phyloP scores from a whole-genome alignment of 768 basidiomycete species.

The Russula lepida region DNA sequence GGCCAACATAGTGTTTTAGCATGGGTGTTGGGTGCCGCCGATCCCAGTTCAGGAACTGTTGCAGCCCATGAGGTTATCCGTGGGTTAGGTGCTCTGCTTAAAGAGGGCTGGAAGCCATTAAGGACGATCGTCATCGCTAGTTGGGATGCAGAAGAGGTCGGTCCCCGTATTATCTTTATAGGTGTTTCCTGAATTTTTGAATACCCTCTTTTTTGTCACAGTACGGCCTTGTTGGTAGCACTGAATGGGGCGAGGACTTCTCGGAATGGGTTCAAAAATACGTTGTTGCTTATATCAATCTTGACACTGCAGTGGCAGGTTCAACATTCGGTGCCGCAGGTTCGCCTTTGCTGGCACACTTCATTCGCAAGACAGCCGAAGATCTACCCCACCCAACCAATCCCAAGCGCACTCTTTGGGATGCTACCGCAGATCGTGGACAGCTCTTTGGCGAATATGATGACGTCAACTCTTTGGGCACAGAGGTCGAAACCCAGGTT shows the following conservation, averaged over 20 bases:
- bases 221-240: conserved; percentile 74
- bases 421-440: conserved; percentile 57
- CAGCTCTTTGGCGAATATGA: conserved; percentile 37
- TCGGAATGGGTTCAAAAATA: conserved; percentile 68
- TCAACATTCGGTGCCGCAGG: conserved; percentile 48
- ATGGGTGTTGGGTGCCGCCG: conserved; percentile 76
- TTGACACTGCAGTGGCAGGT: conserved; percentile 60
- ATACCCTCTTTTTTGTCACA: conserved; percentile 18
- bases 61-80: conserved; percentile 70
- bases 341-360: conserved; percentile 77
- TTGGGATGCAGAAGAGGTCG: conserved; percentile 72
- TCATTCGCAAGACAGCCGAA: conserved; percentile 59
- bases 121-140: conserved; percentile 67
- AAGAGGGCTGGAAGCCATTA: conserved; percentile 76
- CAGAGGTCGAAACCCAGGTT: conserved; percentile 33
- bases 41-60: conserved; percentile 75
- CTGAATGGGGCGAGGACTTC: conserved; percentile 94
- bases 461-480: conserved; percentile 36
- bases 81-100: conserved; percentile 59
- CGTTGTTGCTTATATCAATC: conserved; percentile 81
- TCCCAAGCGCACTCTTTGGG: conserved; percentile 64
- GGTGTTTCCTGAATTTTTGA: not conserved
- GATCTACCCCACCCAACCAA: conserved; percentile 68
- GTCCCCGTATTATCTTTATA: conserved; percentile 6
- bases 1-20: conserved; percentile 26